Base-by-base conservation (phyloP, 2,329 filamentous ascomycete genomes). In the Fusarium redolens region DNA sequence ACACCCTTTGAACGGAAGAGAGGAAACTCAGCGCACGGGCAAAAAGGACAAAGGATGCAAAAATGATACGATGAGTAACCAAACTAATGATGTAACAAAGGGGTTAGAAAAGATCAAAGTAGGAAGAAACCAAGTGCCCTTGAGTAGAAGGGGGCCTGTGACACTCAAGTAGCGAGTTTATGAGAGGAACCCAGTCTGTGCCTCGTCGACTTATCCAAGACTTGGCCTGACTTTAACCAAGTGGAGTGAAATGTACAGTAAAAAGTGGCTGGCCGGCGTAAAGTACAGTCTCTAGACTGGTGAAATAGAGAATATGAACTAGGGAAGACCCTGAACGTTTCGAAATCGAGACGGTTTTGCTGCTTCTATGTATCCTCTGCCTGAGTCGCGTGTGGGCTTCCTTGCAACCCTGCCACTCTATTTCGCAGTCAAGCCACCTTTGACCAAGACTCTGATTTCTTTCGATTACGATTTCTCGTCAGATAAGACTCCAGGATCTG, bases 341-440 rank as follows among this genome's bases (percentile, higher is more conserved):
- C 48, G 38, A 41, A 31, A 62, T 52, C 55, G 50, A 51, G 28
- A 61, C 54, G 45, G 40, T 48, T 38, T 71, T 67, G 57, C 30
- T 70, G 41, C 43, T 72, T 68, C 58, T 72, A 61, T 61, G 41
- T 72, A 69, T 56, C 41, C 58, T 43, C 40, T 25, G 38, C 40
- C 40, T 37, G 35, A 31, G 37, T 48, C 22, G 30, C 22, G 22
- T 57, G 35, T 45, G 43, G 43, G 30, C 43, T 33, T 40, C 63
- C 40, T 59, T 37, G 41, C 41, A 59, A 59, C 69, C 69, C 69
- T 72, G 70, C 70, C 69, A 73, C 70, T 62, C 51, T 61, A 59
- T 69, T 73, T 62, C 40, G 22, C 35, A 28, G 25, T 22, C 31
- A 58, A 68, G 63, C 37, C 50, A 45, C 57, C 58, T 51, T 17